Evolutionary conservation across 441 rosid genomes (phyloP), one percentile per base, ranked within the genome.

Genomic region (Metrosideros polymorpha): DNA sequence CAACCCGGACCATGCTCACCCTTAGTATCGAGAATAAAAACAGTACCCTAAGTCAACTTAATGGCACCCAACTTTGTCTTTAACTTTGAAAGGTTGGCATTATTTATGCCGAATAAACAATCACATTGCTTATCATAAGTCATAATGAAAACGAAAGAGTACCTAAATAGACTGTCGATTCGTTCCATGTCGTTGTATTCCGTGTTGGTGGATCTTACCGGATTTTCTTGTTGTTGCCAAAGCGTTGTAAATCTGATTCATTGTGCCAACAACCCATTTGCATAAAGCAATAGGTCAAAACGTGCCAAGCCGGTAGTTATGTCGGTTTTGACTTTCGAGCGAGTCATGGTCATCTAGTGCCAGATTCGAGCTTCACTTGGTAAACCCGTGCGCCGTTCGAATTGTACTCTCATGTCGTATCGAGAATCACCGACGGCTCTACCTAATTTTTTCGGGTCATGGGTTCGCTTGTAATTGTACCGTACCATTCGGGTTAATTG

Each of bases 281-380:
- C 1, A 6, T 17, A n/a, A 17, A 51, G 53, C 4, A 51, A 56
- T 56, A 1, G 0, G 61, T 56, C 14, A 56, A 12, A 55, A 27
- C 32, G 0, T 27, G 18, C 3, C 7, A 2, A 57, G 1, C 12
- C 1, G 0, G 18, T 12, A 57, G 27, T 56, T 1, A 56, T 56
- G 19, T 17, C 1, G 2, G 53, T n/a, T n/a, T n/a, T n/a, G n/a
- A n/a, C n/a, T 51, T 17, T 51, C 19, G 6, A 15, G 53, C 53
- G 6, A 17, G 53, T 51, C 22, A 1, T 27, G 52, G 66, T 14
- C 3, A 0, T 3, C 9, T n/a, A n/a, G 35, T 2, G 2, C 35
- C 0, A 2, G 2, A 6, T 57, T 57, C 1, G 66, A 57, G 66
- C 9, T 57, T 14, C 0, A 6, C 25, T 52, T 3, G 8, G 3